phyloP scores from a whole-genome alignment of 768 basidiomycete genomes.

The Chlorophyllum brunneum region DNA sequence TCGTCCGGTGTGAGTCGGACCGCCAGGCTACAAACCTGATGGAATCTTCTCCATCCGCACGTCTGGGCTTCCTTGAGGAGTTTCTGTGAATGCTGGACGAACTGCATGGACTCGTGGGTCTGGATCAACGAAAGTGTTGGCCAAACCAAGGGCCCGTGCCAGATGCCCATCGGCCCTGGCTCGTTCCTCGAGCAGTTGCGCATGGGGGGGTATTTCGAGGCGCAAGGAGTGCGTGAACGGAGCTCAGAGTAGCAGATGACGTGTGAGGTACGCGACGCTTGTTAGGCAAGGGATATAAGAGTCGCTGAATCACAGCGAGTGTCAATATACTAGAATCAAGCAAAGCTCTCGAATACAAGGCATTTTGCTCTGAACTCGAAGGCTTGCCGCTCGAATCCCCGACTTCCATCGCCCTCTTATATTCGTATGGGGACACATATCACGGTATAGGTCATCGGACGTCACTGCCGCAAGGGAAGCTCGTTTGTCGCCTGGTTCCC shows the following conservation, averaged over 20 bases:
- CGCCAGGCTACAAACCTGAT: conserved; percentile 24
- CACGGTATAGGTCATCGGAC: no score
- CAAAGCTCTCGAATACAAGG: conserved; percentile 7
- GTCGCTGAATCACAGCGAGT: neutral
- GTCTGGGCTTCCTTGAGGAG: conserved; percentile 25
- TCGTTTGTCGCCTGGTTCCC: no score
- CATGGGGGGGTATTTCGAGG: conserved; percentile 9
- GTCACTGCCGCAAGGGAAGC: no score
- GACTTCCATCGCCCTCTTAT: neutral
- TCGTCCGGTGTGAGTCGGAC: conserved; percentile 22
- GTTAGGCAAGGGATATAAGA: neutral
- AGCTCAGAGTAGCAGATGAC: neutral
- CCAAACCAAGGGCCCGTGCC: conserved; percentile 28
- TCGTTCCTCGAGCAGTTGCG: conserved; percentile 25
- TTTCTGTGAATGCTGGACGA: conserved; percentile 24
- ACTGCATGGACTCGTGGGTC: conserved; percentile 32
- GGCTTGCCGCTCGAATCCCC: neutral
- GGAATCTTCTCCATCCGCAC: conserved; percentile 32
- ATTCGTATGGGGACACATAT: neutral
- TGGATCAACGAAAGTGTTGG: conserved; percentile 51
- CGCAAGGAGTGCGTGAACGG: conserved; percentile 14
- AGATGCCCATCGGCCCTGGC: conserved; percentile 33
- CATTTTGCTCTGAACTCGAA: conserved; percentile 8
- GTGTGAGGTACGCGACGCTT: neutral
- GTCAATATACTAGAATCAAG: neutral